These are phyloP conservation scores for Fusarium dimerum DNA, from an alignment of 2,329 filamentous ascomycete species.

Conservation along the genomic window DNA sequence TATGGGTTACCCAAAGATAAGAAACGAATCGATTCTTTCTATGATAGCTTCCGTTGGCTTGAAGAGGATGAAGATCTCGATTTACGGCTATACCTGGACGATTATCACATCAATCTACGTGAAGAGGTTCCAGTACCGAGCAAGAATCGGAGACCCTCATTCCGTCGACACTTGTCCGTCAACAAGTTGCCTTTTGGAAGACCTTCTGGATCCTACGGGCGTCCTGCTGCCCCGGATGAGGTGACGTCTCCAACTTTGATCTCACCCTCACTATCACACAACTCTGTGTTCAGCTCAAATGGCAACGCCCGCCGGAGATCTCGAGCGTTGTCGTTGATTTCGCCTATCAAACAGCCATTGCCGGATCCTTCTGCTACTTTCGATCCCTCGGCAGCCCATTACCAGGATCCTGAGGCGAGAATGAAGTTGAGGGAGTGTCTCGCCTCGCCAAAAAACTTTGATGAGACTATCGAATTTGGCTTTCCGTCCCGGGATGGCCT, in stretches of 20 bases:
- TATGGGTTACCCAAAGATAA: constrained; percentile 15
- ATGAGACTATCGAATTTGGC: constrained; percentile 91
- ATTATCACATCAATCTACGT: constrained; percentile 67
- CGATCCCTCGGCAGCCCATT: constrained; percentile 76
- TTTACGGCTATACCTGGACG: constrained; percentile 64
- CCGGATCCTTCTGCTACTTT: constrained; percentile 40
- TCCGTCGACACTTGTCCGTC: constrained; percentile 72
- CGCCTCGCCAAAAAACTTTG: constrained; percentile 89
- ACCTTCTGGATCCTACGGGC: constrained; percentile 50
- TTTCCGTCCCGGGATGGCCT: constrained; percentile 69
- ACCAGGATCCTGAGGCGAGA: constrained; percentile 86
- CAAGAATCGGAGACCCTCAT: constrained; percentile 57
- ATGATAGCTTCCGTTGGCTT: constrained; percentile 72
- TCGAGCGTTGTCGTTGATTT: constrained; percentile 56
- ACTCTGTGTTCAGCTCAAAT: constrained; percentile 22
- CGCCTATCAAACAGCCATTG: constrained; percentile 43
- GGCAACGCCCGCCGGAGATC: constrained; percentile 52
- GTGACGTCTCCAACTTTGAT: constrained; percentile 28
- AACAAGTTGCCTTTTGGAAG: constrained; percentile 64
- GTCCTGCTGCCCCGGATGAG: constrained; percentile 47
- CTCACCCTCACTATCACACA: constrained; percentile 23
- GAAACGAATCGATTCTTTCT: constrained; percentile 54
- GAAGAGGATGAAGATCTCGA: constrained; percentile 74
- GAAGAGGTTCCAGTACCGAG: constrained; percentile 46
- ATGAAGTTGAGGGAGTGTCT: constrained; percentile 84